phyloP scores from a whole-genome alignment of 768 basidiomycete genomes.

The Kwoniella bestiolae region DNA sequence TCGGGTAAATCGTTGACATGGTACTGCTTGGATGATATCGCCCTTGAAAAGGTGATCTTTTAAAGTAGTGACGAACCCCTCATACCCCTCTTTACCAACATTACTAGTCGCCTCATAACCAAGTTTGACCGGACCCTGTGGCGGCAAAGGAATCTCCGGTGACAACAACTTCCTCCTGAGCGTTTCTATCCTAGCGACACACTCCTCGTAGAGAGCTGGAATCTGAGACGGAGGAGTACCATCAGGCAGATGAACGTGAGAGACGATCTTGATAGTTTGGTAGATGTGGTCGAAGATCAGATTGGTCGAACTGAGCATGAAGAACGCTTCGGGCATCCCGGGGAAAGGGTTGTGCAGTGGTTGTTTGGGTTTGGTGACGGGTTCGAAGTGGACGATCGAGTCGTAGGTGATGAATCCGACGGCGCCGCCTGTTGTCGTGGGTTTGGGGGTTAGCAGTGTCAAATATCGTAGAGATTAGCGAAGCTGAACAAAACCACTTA shows the following conservation, averaged over 20 bases:
- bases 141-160: conserved; percentile 65
- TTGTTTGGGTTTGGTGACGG: conserved; percentile 65
- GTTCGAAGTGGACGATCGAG: conserved; percentile 94
- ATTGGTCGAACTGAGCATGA: conserved; percentile 95
- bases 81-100: conserved; percentile 90
- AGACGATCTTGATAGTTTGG: conserved; percentile 92
- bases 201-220: conserved; percentile 83
- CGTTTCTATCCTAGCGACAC: conserved; percentile 76
- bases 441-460: neutral
- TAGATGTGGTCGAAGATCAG: conserved; percentile 96
- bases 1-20: conserved; percentile 84
- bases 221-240: conserved; percentile 64
- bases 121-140: conserved; percentile 57
- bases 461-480: neutral
- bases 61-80: conserved; percentile 83
- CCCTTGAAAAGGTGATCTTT: conserved; percentile 95
- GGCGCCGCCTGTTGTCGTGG: conserved; percentile 71
- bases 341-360: conserved; percentile 74
- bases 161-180: conserved; percentile 75
- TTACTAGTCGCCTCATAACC: conserved; percentile 74
- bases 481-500: conserved; percentile 35
- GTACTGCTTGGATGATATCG: conserved; percentile 98
- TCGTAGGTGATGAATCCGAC: conserved; percentile 98
- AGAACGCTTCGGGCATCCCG: conserved; percentile 86
- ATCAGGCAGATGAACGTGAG: conserved; percentile 88